A percentile compares a stretch with the other conserved stretches of the same genome.
phyloP scores from a whole-genome alignment of 805 yeast genomes.

The Wickerhamomyces strasburgensis region DNA sequence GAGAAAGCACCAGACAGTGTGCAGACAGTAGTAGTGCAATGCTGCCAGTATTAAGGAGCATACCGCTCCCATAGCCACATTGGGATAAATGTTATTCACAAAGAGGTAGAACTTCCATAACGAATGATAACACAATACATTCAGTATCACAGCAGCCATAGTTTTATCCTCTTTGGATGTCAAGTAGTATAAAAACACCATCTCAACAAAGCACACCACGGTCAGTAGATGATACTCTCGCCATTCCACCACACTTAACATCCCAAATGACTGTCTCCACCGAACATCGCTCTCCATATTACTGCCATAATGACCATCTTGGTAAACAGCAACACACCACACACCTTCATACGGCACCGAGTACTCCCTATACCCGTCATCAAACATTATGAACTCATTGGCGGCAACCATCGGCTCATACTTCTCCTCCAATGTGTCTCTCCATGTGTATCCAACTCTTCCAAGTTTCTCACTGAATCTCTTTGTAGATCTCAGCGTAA shows the following conservation, averaged over 20 bases:
- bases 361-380: neutral
- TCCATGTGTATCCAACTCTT: slow-evolving; percentile 8
- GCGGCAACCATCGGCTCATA: slow-evolving; percentile 4
- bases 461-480: neutral
- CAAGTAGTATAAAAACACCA: no score
- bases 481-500: slow-evolving; percentile 8
- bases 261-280: slow-evolving; percentile 1
- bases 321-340: slow-evolving; percentile 11
- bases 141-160: neutral
- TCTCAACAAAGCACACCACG: slow-evolving; percentile 1
- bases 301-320: slow-evolving; percentile 9
- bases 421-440: slow-evolving; percentile 8
- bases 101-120: slow-evolving; percentile 2
- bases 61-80: neutral
- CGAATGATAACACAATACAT: slow-evolving; percentile 3
- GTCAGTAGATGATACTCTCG: neutral
- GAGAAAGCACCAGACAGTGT: no score
- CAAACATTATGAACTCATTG: slow-evolving; percentile 10
- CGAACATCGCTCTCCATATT: neutral
- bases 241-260: slow-evolving; percentile 3
- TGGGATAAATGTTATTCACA: no score
- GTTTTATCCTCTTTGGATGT: neutral
- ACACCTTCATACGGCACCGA: slow-evolving; percentile 5
- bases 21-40: no score
- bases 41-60: neutral